Base-by-base conservation (phyloP, 768 basidiomycete genomes). In the Podaxis sp. region DNA sequence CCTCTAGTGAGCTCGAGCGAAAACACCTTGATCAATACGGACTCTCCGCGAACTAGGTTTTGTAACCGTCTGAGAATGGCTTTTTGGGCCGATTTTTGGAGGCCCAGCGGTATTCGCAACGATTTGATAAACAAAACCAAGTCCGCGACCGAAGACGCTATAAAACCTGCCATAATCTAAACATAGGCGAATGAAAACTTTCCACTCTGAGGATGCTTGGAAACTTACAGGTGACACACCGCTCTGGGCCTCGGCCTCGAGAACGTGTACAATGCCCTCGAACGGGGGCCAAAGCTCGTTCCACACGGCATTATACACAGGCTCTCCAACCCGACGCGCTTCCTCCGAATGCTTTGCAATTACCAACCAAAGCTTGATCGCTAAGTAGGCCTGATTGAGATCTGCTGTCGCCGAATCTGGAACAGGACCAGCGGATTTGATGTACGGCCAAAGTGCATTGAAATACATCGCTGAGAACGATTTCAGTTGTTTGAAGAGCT, bases 241-340 rank as follows among this genome's bases (percentile, higher is more conserved):
- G 37, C 75, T 73, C 56, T 77, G 77, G 15, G 74, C 74, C 60
- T 86, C 85, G 3, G 66, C 70, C 66, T 86, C 84, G 41, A 89
- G 76, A 1, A 79, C 76, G 44, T 74, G 68, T 13, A 87, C 68
- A 38, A 89, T 75, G 12, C 73, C 73, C 66, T 87, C 87, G 60
- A 89, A 90, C 1, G 87, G 81, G 1, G 88, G 84, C 90, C 89
- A 93, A 7, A 93, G 71, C 67, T 90, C 87, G 67, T 89, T 90
- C 90, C 90, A 93, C 10, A 91, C 78, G 46, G 74, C 64, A 36
- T 65, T 66, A 59, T 77, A 76, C n/a, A 70, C 73, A 15, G 64
- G 69, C 24, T 74, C 66, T 20, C 20, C 52, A 60, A 50, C 63
- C 62, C 2, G 75, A 74, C 46, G 73, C 68, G 55, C 44, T 20